Base-by-base conservation (phyloP, 305 asterid species). In the Solanum hybrid region DNA sequence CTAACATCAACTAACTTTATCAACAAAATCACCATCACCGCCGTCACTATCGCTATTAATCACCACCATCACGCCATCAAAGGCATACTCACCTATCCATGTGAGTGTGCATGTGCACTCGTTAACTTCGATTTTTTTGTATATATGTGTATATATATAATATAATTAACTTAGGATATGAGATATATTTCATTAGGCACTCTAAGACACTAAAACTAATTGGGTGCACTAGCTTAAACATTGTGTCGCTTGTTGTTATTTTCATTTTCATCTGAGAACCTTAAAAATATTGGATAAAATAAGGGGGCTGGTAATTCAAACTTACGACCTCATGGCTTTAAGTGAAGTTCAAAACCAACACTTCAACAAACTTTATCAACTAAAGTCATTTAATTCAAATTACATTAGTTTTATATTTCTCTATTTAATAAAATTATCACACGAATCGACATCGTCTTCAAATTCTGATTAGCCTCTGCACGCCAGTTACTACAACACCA, bases 21-120 rank as follows among this genome's bases (percentile, higher is more conserved):
- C 10, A 51, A 0, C 67, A 51, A 51, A 51, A 51, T 18, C 24
- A 57, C 24, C 67, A 18, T 2, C n/a, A 3, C 24, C 6, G 0
- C n/a, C 2, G 2, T 0, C 2, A 0, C 0, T 7, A 1, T 20
- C 11, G 4, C 24, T 57, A 20, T 57, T 0, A 57, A 57, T 7
- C 69, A 18, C 11, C 24, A 18, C 24, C 69, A 57, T 57, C 24
- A 51, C 9, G 0, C 1, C 69, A 57, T 0, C 64, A 51, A 0
- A 51, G 64, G 64, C 8, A 0, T 0, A 51, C 64, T 51, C 22
- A 6, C 64, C 1, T 51, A 51, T 51, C n/a, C 22, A 51, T 51
- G 22, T 14, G 64, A 16, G 64, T 51, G 64, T 16, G 64, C 22
- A 51, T 51, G 64, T 51, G 8, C 64, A 51, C 64, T 0, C 22